Evolutionary conservation across 371 early-diverging fungal species (phyloP).

Genomic region (Chytridium lagenaria): DNA sequence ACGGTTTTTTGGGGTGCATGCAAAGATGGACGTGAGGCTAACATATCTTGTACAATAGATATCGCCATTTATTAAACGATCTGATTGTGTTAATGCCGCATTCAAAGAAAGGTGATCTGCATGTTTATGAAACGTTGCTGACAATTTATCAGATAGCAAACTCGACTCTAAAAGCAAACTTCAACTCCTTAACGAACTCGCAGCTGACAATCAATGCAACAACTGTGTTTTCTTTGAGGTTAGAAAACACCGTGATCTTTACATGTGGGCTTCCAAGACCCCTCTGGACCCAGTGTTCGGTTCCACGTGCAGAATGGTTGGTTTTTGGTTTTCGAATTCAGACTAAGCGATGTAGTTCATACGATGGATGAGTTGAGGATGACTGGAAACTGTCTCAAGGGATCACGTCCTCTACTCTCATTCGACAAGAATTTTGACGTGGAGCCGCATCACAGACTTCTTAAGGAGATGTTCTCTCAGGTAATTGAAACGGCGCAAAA

Average conservation of each 20-base stretch:
- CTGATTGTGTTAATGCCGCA: conserved; percentile 88
- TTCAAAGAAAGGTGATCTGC: conserved; percentile 76
- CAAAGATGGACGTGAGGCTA: too few species aligned
- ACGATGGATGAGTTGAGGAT: conserved; percentile 98
- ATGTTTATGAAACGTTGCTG: background rate
- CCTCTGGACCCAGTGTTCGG: too few species aligned
- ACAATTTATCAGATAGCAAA: conserved; percentile 67
- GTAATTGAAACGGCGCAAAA: too few species aligned
- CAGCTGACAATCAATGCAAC: too few species aligned
- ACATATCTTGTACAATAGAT: conserved; percentile 57
- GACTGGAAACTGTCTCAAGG: conserved; percentile 97
- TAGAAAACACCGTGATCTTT: conserved; percentile 89
- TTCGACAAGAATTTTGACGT: conserved; percentile 92
- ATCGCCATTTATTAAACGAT: conserved; percentile 91
- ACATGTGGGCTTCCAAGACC: conserved; percentile 92
- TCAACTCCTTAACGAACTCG: conserved; percentile 90
- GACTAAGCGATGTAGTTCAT: conserved; percentile 69
- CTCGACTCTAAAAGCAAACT: conserved; percentile 91
- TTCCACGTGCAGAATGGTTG: conserved; percentile 92
- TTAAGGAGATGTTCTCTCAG: conserved; percentile 90
- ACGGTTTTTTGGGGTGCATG: background rate
- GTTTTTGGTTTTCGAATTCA: background rate
- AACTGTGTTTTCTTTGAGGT: conserved; percentile 94
- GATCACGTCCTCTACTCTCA: conserved; percentile 90
- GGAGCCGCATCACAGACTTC: conserved; percentile 76